Evolutionary conservation across 306 rosid species (phyloP).

Genomic region (Inga laurina): DNA sequence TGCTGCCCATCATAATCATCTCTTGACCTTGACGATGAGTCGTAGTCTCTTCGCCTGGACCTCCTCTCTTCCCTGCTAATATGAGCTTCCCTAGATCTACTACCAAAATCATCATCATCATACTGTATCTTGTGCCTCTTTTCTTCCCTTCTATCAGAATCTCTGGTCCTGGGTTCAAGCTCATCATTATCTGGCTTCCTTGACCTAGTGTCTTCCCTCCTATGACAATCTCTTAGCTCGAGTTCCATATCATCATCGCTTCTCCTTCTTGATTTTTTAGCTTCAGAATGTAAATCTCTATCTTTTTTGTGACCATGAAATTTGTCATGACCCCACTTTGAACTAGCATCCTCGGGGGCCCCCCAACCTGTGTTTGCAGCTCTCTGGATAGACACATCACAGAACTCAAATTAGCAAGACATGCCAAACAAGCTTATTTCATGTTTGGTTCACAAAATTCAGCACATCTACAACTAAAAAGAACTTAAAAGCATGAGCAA

Average conservation of each 20-base stretch:
- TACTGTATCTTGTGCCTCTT: constrained; percentile 41
- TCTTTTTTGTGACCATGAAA: constrained; percentile 60
- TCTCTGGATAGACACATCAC: constrained; percentile 59
- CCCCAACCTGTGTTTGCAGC: constrained; percentile 99
- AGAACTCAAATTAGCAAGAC: constrained; percentile 62
- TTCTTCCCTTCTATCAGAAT: constrained; percentile 54
- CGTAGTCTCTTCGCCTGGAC: constrained; percentile 47
- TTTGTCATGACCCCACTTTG: constrained; percentile 70
- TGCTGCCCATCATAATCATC: constrained; percentile 54
- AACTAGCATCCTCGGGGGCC: constrained; percentile 41
- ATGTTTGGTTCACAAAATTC: too few relatives aligned
- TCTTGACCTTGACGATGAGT: constrained; percentile 48
- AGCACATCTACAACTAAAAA: too few relatives aligned
- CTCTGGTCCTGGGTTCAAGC: constrained; percentile 46
- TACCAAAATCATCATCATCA: constrained; percentile 24
- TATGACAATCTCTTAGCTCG: constrained; percentile 43
- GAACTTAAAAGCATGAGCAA: too few relatives aligned
- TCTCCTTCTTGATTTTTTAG: constrained; percentile 39
- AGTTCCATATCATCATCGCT: constrained; percentile 35
- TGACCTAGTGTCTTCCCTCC: constrained; percentile 53
- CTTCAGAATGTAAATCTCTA: constrained; percentile 48
- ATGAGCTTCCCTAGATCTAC: constrained; percentile 50
- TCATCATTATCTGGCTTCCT: constrained; percentile 44
- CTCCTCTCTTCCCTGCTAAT: constrained; percentile 50
- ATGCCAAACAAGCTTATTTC: too few relatives aligned